Evolutionary conservation across 352 stramenopile genomes (phyloP).

Genomic region (Phytophthora melonis): DNA sequence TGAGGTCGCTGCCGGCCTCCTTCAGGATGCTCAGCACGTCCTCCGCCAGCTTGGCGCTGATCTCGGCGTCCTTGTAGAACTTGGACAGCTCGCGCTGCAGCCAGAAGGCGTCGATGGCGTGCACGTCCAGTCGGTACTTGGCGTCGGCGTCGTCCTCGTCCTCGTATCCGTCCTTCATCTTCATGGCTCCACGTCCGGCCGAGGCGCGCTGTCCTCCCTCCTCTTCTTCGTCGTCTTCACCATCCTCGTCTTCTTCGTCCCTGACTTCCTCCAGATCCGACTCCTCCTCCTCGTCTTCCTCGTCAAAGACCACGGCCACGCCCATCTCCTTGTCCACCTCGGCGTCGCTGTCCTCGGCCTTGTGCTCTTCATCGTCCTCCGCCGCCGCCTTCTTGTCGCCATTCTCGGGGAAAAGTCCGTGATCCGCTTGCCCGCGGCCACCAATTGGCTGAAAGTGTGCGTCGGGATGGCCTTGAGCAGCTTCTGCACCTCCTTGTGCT

Average conservation of each 20-base stretch:
- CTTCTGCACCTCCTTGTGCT: slow-evolving; percentile 84
- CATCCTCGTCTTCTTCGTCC: slow-evolving; percentile 72
- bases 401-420: slow-evolving; percentile 84
- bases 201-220: slow-evolving; percentile 41
- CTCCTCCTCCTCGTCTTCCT: slow-evolving; percentile 96
- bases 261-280: slow-evolving; percentile 94
- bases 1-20: slow-evolving; percentile 73
- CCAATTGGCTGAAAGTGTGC: slow-evolving; percentile 83
- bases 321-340: slow-evolving; percentile 98
- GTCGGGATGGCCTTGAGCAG: slow-evolving; percentile 85
- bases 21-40: slow-evolving; percentile 87
- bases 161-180: slow-evolving; percentile 75
- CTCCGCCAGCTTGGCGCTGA: slow-evolving; percentile 93
- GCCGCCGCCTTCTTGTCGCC: slow-evolving; percentile 38
- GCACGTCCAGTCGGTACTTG: slow-evolving; percentile 90
- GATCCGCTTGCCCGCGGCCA: slow-evolving; percentile 88
- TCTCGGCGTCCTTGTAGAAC: slow-evolving; percentile 96
- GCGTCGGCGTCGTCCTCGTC: slow-evolving; percentile 73
- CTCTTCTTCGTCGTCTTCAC: slow-evolving; percentile 68
- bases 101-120: slow-evolving; percentile 99
- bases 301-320: slow-evolving; percentile 98
- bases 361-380: slow-evolving; percentile 27
- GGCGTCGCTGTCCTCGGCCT: slow-evolving; percentile 29
- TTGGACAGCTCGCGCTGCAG: slow-evolving; percentile 96
- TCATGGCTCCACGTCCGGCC: slow-evolving; percentile 58